Percentiles rank a stretch among this genome's conserved stretches.
These are phyloP conservation scores for Gracilaria caudata DNA, from an alignment of 23 red algal species.

Conservation along the genomic window DNA sequence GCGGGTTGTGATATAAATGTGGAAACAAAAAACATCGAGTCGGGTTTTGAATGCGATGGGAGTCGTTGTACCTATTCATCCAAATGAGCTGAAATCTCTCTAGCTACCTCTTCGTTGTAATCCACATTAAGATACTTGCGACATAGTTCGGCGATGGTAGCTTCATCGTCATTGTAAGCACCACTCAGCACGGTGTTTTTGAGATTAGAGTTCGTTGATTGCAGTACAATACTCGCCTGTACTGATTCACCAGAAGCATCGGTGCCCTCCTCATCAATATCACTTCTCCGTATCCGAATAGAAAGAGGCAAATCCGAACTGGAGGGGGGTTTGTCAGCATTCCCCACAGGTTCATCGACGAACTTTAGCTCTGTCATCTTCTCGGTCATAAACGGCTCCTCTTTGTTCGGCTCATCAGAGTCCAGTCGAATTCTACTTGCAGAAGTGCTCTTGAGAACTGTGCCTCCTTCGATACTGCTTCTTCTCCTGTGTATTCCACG, in stretches of 20 bases:
- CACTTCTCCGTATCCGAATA: background rate
- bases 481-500: background rate
- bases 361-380: constrained; percentile 17
- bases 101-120: constrained; percentile 20
- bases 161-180: constrained; percentile 14
- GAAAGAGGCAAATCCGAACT: background rate
- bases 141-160: constrained; percentile 2
- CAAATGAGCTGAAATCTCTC: constrained; percentile 20
- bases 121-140: constrained; percentile 50
- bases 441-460: background rate
- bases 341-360: background rate
- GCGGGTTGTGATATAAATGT: background rate
- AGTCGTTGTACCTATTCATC: background rate
- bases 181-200: background rate
- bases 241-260: background rate
- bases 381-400: constrained; percentile 30
- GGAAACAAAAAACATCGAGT: background rate
- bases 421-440: background rate
- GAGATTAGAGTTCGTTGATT: background rate
- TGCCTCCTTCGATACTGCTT: constrained; percentile 3
- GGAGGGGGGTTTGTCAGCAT: too few species aligned
- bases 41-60: background rate
- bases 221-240: background rate
- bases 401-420: constrained; percentile 1
- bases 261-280: background rate